Base-by-base conservation (phyloP, 2,329 filamentous ascomycete genomes). In the Xylaria sp. region DNA sequence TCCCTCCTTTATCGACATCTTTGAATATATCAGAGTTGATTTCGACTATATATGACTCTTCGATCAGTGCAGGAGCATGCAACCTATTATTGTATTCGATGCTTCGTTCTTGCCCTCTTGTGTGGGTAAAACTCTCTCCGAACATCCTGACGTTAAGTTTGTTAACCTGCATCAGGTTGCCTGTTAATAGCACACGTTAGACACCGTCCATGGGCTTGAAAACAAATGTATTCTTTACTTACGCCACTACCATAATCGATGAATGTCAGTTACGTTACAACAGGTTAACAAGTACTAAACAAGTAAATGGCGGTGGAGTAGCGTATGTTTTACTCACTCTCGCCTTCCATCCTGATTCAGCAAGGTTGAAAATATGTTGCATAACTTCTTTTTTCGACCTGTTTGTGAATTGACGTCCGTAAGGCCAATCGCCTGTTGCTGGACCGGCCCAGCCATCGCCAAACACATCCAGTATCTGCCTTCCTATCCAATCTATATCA, bases 291-390 rank as follows among this genome's bases (percentile, higher is more conserved):
- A 47, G 9, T 17, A 20, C 9, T 25, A 36, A 9, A 31, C 5
- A 49, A 38, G 47, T 15, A 6, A 1, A 4, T 20, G 20, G 22
- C n/a, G 38, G 31, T 20, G 27, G 9, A 44, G 36, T 25, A 2
- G 17, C 20, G 1, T 20, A 25, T 17, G 29, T 13, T 45, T 25
- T n/a, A 67, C 61, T 64, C 45, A 67, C 65, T 17, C 61, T 61
- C 6, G 15, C 5, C 33, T 11, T 15, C 54, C 31, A 59, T 1
- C 60, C 55, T 1, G n/a, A 1, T 2, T 0, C 10, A 5, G 60
- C 47, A 29, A 63, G 42, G 0, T 22, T n/a, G 3, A 54, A 3
- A 25, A 47, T 29, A 4, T 6, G 6, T 2, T 11, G 2, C 1
- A 58, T 10, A 1, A 25, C 20, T 5, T 53, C 9, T 11, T 45